Base-by-base conservation (phyloP, 768 basidiomycete species). In the Rhodotorula sphaerocarpa region DNA sequence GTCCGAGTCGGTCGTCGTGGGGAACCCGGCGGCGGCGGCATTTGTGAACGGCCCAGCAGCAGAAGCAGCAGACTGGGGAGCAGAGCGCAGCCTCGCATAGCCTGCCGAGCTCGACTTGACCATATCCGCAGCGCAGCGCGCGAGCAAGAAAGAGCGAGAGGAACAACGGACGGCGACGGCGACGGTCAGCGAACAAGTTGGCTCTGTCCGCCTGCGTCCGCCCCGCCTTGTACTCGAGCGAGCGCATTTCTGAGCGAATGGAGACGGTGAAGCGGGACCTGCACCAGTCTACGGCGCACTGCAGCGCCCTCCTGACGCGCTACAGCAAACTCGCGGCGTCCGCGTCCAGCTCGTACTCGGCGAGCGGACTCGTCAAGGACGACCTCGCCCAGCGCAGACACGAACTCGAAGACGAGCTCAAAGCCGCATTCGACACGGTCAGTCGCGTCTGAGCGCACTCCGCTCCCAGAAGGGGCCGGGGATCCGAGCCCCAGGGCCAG, bases 211-310 rank as follows among this genome's bases (percentile, higher is more conserved):
- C 21, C 16, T 9, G 43, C n/a, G n/a, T n/a, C n/a, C n/a, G n/a
- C n/a, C n/a, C n/a, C n/a, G n/a, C n/a, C n/a, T n/a, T n/a, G n/a
- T n/a, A 12, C 43, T 44, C 43, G 43, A 44, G 39, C 39, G 39
- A 39, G 39, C n/a, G n/a, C n/a, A n/a, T n/a, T n/a, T n/a, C n/a
- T n/a, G n/a, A n/a, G n/a, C n/a, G n/a, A 11, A 59, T 51, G 59
- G 93, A 97, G 70, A 82, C 86, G 58, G 80, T 96, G 36, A 87
- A 95, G 71, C 79, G 90, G 57, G 90, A 93, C 75, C 89, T 89
- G 76, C 81, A 92, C 71, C 91, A 91, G 7, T 83, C 96, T 31
- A 93, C 97, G 74, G 89, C 90, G 50, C 81, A 90, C 28, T 87
- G 97, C 66, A 90, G 95, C 73, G 78, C 86, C 36, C 93, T 95